Conservation (phyloP, 179 eudicot species). For the Beta corolliflora region DNA sequence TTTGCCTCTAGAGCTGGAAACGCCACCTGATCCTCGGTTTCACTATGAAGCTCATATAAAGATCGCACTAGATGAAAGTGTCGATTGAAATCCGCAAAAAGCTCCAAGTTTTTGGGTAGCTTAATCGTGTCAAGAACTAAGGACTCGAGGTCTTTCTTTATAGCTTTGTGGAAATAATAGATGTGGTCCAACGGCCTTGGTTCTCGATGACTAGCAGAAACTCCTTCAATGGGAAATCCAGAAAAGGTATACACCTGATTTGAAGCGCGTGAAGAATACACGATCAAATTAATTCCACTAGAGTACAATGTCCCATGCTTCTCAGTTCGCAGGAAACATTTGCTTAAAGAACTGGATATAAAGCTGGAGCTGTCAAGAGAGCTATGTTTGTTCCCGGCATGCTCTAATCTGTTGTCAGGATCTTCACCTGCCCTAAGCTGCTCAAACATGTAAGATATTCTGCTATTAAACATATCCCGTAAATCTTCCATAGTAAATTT, state of each 20-base stretch:
- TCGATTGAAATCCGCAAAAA: conserved; percentile 51
- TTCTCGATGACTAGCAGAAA: conserved; percentile 40
- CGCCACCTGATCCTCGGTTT: conserved; percentile 83
- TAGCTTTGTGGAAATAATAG: conserved; percentile 84
- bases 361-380: conserved; percentile 29
- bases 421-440: conserved; percentile 36
- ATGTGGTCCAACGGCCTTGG: conserved; percentile 81
- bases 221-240: conserved; percentile 31
- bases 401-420: conserved; percentile 23
- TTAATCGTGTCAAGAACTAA: conserved; percentile 58
- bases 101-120: conserved; percentile 48
- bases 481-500: conserved; percentile 65
- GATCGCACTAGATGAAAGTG: conserved; percentile 53
- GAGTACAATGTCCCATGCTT: conserved; percentile 41
- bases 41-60: conserved; percentile 72
- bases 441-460: conserved; percentile 50
- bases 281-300: conserved; percentile 44
- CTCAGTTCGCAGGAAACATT: conserved; percentile 23
- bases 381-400: conserved; percentile 18
- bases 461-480: conserved; percentile 60
- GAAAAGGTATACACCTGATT: conserved; percentile 35
- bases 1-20: conserved; percentile 92
- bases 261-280: conserved; percentile 45
- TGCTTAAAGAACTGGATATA: conserved; percentile 33
- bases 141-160: conserved; percentile 72